phyloP scores from a whole-genome alignment of 306 rosid species.

The Cicer yamashitae region DNA sequence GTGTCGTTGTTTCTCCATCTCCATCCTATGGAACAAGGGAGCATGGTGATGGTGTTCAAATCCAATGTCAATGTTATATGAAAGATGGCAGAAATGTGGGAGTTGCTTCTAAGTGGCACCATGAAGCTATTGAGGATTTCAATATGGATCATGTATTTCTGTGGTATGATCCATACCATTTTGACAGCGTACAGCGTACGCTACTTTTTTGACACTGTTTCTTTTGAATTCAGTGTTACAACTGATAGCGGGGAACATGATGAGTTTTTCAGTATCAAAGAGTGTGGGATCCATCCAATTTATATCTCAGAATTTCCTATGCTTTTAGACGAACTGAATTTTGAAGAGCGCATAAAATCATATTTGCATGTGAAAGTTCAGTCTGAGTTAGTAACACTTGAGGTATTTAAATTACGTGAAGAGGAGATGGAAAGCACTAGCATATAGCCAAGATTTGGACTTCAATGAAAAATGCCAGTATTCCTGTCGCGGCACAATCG shows the following conservation, averaged over 20 bases:
- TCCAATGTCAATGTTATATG: neutral
- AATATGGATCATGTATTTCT: slow-evolving; percentile 17
- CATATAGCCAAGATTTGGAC: too few relatives aligned
- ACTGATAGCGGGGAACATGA: neutral
- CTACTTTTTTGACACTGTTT: neutral
- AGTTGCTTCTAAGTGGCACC: too few relatives aligned
- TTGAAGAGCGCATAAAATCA: neutral
- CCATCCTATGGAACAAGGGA: neutral
- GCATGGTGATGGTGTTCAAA: neutral
- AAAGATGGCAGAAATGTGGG: neutral
- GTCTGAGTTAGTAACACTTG: too few relatives aligned
- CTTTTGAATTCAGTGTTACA: slow-evolving; percentile 8
- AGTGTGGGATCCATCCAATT: neutral
- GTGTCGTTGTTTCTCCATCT: neutral
- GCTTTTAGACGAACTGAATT: neutral
- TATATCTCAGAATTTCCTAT: neutral
- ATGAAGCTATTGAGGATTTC: neutral
- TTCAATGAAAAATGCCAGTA: too few relatives aligned
- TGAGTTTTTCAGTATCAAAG: neutral
- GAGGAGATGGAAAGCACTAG: too few relatives aligned
- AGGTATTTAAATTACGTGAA: too few relatives aligned
- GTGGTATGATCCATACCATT: slow-evolving; percentile 44
- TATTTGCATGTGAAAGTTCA: too few relatives aligned
- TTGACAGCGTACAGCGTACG: slow-evolving; percentile 5
- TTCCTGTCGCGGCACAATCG: too few relatives aligned